Evolutionary conservation across 345 rosid genomes (phyloP), one percentile per base, ranked within the genome.

Genomic region (Lenwebbia sp.): DNA sequence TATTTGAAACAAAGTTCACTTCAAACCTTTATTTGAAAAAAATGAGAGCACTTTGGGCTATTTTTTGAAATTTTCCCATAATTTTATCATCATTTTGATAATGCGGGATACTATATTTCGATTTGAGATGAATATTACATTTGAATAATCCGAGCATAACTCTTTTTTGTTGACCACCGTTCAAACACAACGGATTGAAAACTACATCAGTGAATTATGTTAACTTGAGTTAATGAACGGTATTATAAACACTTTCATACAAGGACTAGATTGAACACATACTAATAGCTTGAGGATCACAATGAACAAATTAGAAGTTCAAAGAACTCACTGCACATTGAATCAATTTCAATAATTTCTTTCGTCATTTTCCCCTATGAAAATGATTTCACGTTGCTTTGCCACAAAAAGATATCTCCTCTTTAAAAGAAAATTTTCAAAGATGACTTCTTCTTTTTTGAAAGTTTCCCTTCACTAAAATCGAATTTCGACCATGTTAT

Each of bases 301-400:
- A 37, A 19, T 37, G 0, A 37, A 70, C 0, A 37, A 37, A 19
- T 19, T 19, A 10, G 19, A 70, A 19, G 1, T 33, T 70, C 12
- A 0, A 0, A 37, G 0, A 2, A 0, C 0, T 19, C 7, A 19
- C 10, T 1, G 1, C 21, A 17, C 23, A 4, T 37, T 19, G 3
- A 1, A 70, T 33, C 13, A 21, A 0, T 19, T 37, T 5, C 0
- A 19, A 33, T 1, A 3, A 0, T 1, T 21, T 17, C 9, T 33
- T 70, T 5, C 2, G 0, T 19, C 47, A 9, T 19, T 70, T 70
- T 70, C 13, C 3, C 13, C 10, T 0, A 9, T 1, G 0, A 37
- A 5, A 70, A 19, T 19, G 2, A 37, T 70, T 19, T 70, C 26
- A 70, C 47, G 2, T 65, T 30, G 44, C 44, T 65, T 17, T 30